Base-by-base conservation (phyloP, 179 eudicot genomes). In the Beta lomatogona region DNA sequence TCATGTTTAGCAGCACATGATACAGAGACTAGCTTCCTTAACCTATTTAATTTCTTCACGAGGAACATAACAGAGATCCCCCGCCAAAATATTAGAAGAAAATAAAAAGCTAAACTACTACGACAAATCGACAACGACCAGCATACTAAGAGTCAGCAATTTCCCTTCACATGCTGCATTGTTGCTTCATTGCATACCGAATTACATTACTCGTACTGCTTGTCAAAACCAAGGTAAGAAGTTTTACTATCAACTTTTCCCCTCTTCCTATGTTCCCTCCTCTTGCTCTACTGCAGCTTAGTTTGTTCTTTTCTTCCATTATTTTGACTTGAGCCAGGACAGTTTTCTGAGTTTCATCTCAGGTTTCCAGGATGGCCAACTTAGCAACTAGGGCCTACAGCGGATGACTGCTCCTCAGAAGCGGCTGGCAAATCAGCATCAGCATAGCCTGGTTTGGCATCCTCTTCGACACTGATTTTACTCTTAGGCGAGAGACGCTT, bases 401-500 rank as follows among this genome's bases (percentile, higher is more conserved):
- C 87, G 19, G 94, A 88, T 13, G 90, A 83, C 74, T 85, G 91
- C 84, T 92, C 97, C 80, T 90, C 98, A 18, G 89, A 85, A 69
- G 85, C 88, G 15, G 73, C 80, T 15, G 84, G 89, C 63, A 79
- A 70, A 63, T 89, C 91, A 5, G 67, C 68, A 73, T 81, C 83
- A 16, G 84, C 66, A 60, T 86, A 89, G 63, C 83, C 28, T 28
- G 86, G 83, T 87, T 86, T 92, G 58, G 80, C 82, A 45, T 88
- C 95, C 63, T 85, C 86, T 65, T 31, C 73, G 7, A 80, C 81
- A 0, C 89, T 87, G 70, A 88, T 87, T 75, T 93, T 91, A 69
- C 78, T 86, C 91, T 91, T 90, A 6, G 98, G 92, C 3, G 90
- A 85, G 36, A 95, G 92, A 80, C 86, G 95, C 88, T 89, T 93